Percentiles rank a stretch among this genome's conserved stretches.
phyloP scores from a whole-genome alignment of 306 rosid genomes.

The Herpetospermum pedunculosum region DNA sequence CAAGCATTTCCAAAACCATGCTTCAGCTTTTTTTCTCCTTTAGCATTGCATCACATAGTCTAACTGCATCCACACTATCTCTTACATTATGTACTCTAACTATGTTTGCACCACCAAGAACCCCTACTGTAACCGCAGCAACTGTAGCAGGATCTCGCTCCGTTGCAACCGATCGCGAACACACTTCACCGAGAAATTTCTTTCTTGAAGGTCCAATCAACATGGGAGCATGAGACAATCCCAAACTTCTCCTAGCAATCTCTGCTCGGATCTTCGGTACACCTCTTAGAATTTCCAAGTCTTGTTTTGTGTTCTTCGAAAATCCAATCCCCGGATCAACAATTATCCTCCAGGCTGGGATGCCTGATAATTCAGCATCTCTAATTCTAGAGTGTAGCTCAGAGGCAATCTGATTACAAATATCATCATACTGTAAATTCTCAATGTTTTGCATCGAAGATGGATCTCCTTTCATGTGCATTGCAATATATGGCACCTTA shows the following conservation, averaged over 20 bases:
- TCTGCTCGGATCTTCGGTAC: conserved; percentile 46
- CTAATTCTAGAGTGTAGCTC: conserved; percentile 43
- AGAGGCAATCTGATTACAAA: conserved; percentile 52
- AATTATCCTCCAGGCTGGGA: conserved; percentile 84
- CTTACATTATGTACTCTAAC: conserved; percentile 82
- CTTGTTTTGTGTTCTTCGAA: conserved; percentile 65
- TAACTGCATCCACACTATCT: conserved; percentile 66
- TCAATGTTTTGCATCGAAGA: conserved; percentile 61
- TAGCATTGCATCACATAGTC: conserved; percentile 59
- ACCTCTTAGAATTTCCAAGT: conserved; percentile 51
- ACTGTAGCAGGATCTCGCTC: conserved; percentile 83
- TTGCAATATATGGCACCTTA: conserved; percentile 73
- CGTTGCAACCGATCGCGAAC: conserved; percentile 29
- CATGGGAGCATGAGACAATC: conserved; percentile 65
- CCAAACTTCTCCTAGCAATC: conserved; percentile 45
- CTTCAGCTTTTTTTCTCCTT: conserved; percentile 21
- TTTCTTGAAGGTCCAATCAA: conserved; percentile 84
- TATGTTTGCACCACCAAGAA: conserved; percentile 72
- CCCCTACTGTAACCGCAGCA: conserved; percentile 51
- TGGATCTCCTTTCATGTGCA: conserved; percentile 96
- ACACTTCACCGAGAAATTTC: conserved; percentile 63
- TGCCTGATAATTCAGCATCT: conserved; percentile 69
- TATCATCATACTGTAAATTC: conserved; percentile 60
- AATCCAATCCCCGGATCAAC: conserved; percentile 85
- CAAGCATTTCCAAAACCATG: conserved; percentile 1